Evolutionary conservation across 352 stramenopile species (phyloP), one percentile per base, ranked within the genome.

Genomic region (Pythium aristosporum): DNA sequence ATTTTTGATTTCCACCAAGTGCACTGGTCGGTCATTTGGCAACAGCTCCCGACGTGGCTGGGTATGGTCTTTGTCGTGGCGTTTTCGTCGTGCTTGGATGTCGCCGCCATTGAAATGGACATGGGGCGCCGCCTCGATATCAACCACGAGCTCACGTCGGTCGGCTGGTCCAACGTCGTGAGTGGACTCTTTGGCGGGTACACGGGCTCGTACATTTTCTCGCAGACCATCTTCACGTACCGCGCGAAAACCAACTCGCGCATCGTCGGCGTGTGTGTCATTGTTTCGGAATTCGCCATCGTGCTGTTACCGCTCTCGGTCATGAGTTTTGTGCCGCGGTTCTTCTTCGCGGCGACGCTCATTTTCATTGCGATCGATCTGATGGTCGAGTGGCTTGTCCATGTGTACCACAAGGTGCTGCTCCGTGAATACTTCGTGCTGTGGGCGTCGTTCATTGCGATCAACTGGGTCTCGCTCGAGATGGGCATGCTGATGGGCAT

Each of bases 201-300:
- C 79, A 99, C 96, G 12, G 97, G 97, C 9, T 98, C 87, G 25
- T 99, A 99, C 75, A 99, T 99, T 64, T 99, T 99, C 75, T 98
- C 84, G 34, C 97, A 99, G 80, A 99, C 95, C 20, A 98, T 99
- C 64, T 99, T 99, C 74, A 98, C 96, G 21, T 98, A 94, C 72
- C 84, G 92, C 8, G 97, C 92, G 65, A 89, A 91, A 57, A 89
- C 88, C 67, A 92, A 98, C 67, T 95, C 85, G 36, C 77, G 92
- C 16, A 80, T 96, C 49, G 94, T 98, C 56, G 95, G 96, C 43
- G 50, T 97, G 5, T 89, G 96, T 34, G 90, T 98, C 61, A 95
- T 97, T 43, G 47, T 89, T 44, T 89, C 72, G 28, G 91, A 97
- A 71, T 89, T 97, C 48, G 83, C 81, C 23, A 82, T 98, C 44